Conservation (phyloP, 345 rosid genomes). For the Ceriops decandra region DNA sequence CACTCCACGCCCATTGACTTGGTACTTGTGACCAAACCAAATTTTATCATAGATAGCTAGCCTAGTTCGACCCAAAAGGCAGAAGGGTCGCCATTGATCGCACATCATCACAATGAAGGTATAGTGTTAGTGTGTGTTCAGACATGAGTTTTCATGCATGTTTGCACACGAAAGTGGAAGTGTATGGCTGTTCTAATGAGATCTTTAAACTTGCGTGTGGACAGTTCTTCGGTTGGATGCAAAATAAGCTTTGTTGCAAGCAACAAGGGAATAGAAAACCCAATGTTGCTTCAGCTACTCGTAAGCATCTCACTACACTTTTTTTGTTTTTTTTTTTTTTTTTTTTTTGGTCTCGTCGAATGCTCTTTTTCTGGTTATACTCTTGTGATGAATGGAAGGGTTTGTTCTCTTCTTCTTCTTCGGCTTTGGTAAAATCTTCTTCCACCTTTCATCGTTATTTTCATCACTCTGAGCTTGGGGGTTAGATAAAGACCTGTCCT, state of each 20-base stretch:
- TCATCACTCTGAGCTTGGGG: no score
- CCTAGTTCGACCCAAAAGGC: background rate
- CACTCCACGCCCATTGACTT: background rate
- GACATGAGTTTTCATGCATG: background rate
- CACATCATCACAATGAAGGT: conserved; percentile 43
- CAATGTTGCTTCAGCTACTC: conserved; percentile 42
- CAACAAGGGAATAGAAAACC: conserved; percentile 47
- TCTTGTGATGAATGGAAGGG: no score
- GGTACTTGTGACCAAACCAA: background rate
- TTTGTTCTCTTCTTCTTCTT: no score
- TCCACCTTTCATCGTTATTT: no score
- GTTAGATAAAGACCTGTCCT: no score
- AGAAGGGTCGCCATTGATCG: background rate
- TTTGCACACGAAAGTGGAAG: background rate
- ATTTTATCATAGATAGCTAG: background rate
- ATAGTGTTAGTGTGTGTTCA: background rate
- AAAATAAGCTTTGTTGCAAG: conserved; percentile 66
- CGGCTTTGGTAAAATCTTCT: no score
- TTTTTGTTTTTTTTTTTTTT: background rate
- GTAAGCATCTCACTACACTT: conserved; percentile 40
- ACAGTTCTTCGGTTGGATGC: conserved; percentile 91
- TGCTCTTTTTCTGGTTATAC: no score
- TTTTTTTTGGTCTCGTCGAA: background rate
- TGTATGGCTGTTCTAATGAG: background rate
- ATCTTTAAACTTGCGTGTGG: conserved; percentile 1